phyloP scores from a whole-genome alignment of 1,139 yeast genomes.

The Geotrichum restrictum region DNA sequence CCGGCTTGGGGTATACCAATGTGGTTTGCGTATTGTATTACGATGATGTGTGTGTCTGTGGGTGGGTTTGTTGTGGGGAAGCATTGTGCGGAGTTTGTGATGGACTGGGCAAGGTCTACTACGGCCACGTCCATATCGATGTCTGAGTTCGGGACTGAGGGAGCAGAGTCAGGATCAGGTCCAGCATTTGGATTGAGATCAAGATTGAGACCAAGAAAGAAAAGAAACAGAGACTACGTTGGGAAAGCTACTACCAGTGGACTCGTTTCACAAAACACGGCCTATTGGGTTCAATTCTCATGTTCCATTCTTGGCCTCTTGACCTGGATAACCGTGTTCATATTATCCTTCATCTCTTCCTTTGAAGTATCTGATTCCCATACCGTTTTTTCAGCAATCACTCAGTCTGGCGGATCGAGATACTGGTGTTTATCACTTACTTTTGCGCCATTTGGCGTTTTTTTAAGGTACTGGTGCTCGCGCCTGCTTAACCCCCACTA shows the following conservation, averaged over 20 bases:
- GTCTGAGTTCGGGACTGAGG: no score
- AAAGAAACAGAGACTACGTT: no score
- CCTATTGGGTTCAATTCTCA: conserved; percentile 8
- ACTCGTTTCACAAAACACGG: background rate
- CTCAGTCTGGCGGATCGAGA: conserved; percentile 46
- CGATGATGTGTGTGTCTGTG: conserved; percentile 44
- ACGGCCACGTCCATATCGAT: no score
- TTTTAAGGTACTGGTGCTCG: conserved; percentile 54
- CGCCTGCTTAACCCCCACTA: conserved; percentile 45
- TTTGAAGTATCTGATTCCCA: background rate
- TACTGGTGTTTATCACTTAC: conserved; percentile 56
- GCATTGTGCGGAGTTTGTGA: conserved; percentile 35
- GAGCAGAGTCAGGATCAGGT: no score
- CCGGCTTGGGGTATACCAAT: conserved; percentile 70
- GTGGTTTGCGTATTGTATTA: conserved; percentile 35
- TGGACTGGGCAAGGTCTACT: no score
- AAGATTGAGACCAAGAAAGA: no score
- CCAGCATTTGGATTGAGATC: no score
- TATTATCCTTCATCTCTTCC: conserved; percentile 43
- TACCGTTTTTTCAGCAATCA: no score
- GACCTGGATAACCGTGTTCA: conserved; percentile 45
- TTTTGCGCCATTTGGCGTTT: conserved; percentile 68
- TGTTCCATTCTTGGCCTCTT: conserved; percentile 34
- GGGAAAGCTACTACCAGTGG: no score
- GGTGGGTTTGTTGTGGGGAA: conserved; percentile 46